These are phyloP conservation scores for Cadophora malorum DNA, from an alignment of 2,329 filamentous ascomycete genomes.

Conservation along the genomic window DNA sequence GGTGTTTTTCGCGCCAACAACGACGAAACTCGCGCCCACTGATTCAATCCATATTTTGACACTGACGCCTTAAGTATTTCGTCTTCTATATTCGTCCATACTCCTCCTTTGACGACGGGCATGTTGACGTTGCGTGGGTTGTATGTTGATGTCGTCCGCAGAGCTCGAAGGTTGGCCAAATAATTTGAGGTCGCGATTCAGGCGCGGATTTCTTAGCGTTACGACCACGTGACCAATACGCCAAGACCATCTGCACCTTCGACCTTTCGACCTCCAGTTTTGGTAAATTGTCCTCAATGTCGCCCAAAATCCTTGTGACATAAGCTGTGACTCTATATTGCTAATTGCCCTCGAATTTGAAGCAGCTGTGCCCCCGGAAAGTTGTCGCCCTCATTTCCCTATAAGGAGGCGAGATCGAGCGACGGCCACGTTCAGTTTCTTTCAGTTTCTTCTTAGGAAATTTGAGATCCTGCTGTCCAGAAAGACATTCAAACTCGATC, in stretches of 20 bases:
- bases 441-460: too few species aligned
- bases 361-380: neutral
- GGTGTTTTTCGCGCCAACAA: constrained; percentile 95
- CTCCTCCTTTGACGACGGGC: constrained; percentile 77
- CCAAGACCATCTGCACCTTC: too few species aligned
- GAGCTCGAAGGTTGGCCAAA: constrained; percentile 10
- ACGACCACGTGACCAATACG: neutral
- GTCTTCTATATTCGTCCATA: constrained; percentile 83
- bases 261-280: too few species aligned
- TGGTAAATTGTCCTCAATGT: neutral
- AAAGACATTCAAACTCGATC: too few species aligned
- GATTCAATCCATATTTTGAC: constrained; percentile 95
- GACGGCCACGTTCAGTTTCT: neutral
- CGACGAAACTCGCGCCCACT: constrained; percentile 98
- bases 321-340: neutral
- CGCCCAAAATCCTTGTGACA: neutral
- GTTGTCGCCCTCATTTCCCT: neutral
- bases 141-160: constrained; percentile 13
- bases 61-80: constrained; percentile 89
- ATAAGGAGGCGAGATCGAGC: neutral
- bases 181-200: constrained; percentile 10
- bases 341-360: neutral
- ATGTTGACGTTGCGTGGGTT: constrained; percentile 51
- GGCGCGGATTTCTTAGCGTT: constrained; percentile 1
- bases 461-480: too few species aligned